Conservation (phyloP, 257 asterid species). For the Paulownia fortunei region DNA sequence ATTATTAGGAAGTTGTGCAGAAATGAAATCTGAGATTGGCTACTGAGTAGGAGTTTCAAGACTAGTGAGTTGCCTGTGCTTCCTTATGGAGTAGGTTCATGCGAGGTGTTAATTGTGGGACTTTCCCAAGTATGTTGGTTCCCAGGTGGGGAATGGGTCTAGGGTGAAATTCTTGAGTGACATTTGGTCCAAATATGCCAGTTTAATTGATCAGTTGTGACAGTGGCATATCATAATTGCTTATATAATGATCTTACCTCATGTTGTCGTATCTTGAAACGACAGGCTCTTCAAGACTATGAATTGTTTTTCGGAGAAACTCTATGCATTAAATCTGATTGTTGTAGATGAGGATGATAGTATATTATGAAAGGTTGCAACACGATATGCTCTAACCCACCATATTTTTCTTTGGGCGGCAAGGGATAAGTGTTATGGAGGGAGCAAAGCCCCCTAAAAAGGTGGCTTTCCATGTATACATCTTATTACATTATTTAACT, state of each 20-base stretch:
- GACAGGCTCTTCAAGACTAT: not conserved
- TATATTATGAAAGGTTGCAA: not conserved
- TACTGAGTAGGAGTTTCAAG: not conserved
- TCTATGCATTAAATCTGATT: not conserved
- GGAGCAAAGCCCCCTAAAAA: not conserved
- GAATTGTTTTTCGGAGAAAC: not conserved
- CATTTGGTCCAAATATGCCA: not conserved
- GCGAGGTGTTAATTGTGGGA: not conserved
- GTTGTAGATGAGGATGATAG: not conserved
- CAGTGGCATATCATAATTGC: not conserved
- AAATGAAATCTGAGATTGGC: not conserved
- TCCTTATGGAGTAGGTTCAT: constrained; percentile 15
- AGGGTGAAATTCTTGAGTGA: not conserved
- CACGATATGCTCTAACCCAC: not conserved
- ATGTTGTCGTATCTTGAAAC: not conserved
- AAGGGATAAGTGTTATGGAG: not conserved
- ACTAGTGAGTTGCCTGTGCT: not conserved
- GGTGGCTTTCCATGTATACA: not conserved
- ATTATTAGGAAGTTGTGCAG: constrained; percentile 2
- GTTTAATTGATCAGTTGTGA: not conserved
- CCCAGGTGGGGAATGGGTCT: not conserved
- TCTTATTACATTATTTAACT: not conserved
- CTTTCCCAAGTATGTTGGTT: not conserved
- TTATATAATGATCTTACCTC: not conserved
- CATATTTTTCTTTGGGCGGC: not conserved